phyloP scores from a whole-genome alignment of 1,284 basidiomycete species.

The Ceratobasidium sp. region DNA sequence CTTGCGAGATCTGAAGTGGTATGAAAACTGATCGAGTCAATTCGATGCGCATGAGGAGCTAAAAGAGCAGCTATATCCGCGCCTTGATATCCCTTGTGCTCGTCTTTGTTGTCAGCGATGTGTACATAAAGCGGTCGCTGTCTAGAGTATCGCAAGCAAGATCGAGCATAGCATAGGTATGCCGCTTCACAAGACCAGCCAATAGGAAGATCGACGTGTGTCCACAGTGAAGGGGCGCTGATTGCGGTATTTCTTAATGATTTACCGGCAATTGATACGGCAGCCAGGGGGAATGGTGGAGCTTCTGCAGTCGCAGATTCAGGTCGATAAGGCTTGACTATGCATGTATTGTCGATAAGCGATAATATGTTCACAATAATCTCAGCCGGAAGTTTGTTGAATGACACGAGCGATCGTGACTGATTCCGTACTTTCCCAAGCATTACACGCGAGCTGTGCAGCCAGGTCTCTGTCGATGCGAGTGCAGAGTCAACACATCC shows the following conservation, averaged over 20 bases:
- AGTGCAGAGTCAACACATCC: not conserved
- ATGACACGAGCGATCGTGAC: not conserved
- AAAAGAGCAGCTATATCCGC: not conserved
- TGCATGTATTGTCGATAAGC: too few species aligned
- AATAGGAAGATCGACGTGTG: conserved; percentile 1
- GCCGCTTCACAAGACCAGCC: not conserved
- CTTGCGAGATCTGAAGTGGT: not conserved
- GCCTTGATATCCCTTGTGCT: not conserved
- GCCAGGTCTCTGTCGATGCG: not conserved
- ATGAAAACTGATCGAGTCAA: not conserved
- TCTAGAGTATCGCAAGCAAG: not conserved
- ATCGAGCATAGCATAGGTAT: not conserved
- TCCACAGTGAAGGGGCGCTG: not conserved
- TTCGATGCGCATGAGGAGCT: conserved; percentile 8
- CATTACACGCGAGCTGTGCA: not conserved
- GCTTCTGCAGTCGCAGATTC: not conserved
- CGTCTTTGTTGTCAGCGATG: not conserved
- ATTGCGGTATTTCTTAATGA: not conserved
- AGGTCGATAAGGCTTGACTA: not conserved
- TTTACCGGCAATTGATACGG: not conserved
- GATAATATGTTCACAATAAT: not conserved
- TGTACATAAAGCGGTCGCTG: not conserved
- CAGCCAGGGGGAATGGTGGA: not conserved
- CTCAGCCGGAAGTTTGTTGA: conserved; percentile 9
- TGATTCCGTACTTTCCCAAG: not conserved